phyloP scores from a whole-genome alignment of 2,329 filamentous ascomycete genomes.

The Incumbomyces delicatus region DNA sequence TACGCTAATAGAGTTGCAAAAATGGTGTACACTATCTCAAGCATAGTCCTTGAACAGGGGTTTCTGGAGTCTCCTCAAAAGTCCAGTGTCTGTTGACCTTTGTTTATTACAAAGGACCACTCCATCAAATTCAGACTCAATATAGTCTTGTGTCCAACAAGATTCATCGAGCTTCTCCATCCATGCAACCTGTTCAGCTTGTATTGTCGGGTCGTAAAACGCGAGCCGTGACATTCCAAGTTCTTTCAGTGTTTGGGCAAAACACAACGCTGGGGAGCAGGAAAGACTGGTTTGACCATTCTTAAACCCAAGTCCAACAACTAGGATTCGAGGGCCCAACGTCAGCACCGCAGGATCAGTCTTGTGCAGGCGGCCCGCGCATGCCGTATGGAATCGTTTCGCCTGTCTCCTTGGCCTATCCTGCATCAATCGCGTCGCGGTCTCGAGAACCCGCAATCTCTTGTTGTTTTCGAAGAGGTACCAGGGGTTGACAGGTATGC shows the following conservation, averaged over 20 bases:
- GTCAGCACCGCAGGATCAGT: not conserved
- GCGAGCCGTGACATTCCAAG: conserved; percentile 8
- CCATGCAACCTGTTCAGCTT: conserved; percentile 6
- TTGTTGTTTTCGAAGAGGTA: conserved; percentile 12
- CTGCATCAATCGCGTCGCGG: conserved; percentile 13
- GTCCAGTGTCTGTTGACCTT: not conserved
- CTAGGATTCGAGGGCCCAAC: conserved; percentile 10
- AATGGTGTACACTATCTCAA: not conserved
- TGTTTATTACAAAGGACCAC: conserved; percentile 1
- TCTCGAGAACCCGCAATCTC: conserved; percentile 8
- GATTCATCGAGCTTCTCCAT: conserved; percentile 14
- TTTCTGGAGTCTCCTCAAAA: not conserved
- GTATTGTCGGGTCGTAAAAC: conserved; percentile 12
- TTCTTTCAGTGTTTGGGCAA: conserved; percentile 7
- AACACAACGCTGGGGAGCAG: conserved; percentile 11
- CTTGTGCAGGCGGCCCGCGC: not conserved
- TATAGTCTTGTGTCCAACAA: not conserved
- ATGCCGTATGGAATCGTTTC: conserved; percentile 4
- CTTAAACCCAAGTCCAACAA: conserved; percentile 16
- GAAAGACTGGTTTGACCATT: conserved; percentile 14
- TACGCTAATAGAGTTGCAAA: no score
- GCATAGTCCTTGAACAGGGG: not conserved
- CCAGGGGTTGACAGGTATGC: conserved; percentile 15
- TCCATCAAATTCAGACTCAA: conserved; percentile 1
- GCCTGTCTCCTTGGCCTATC: conserved; percentile 9